Percentiles rank a stretch among this genome's conserved stretches.
Evolutionary conservation across 441 rosid genomes (phyloP).

Genomic region (Eutrema salsugineum): DNA sequence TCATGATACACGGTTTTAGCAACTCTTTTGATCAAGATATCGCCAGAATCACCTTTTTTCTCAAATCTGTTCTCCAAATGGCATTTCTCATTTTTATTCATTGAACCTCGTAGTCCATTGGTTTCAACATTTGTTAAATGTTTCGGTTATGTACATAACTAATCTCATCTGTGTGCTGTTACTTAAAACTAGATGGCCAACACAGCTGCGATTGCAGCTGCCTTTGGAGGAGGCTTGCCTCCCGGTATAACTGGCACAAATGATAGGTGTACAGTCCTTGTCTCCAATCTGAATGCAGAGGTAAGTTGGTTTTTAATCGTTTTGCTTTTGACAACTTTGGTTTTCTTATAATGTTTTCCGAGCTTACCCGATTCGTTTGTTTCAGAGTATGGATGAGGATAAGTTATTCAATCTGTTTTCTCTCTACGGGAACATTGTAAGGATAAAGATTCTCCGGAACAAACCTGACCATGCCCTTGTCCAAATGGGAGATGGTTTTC

Average conservation of each 20-base stretch:
- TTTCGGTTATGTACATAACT: not conserved
- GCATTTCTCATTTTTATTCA: not conserved
- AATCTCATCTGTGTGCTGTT: not conserved
- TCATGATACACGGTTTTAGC: conserved; percentile 21
- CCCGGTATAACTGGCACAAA: conserved; percentile 97
- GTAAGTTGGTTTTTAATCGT: conserved; percentile 40
- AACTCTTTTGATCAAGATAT: conserved; percentile 27
- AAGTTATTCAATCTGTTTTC: conserved; percentile 96
- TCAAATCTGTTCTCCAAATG: not conserved
- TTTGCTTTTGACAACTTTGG: not conserved
- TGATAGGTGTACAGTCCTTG: conserved; percentile 90
- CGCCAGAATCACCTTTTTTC: not conserved
- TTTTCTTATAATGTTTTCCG: not conserved
- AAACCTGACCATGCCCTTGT: conserved; percentile 99
- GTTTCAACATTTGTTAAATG: not conserved
- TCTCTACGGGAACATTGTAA: conserved; percentile 91
- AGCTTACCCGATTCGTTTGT: conserved; percentile 11
- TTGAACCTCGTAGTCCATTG: not conserved
- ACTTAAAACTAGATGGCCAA: conserved; percentile 67
- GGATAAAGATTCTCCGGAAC: conserved; percentile 91
- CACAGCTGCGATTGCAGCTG: conserved; percentile 91
- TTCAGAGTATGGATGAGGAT: conserved; percentile 87
- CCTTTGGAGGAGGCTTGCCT: conserved; percentile 95
- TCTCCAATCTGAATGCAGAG: conserved; percentile 83
- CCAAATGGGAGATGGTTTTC: conserved; percentile 99